Evolutionary conservation across 2,329 filamentous ascomycete species (phyloP), one percentile per base, ranked within the genome.

Genomic region (Emmonsiellopsis sp.): DNA sequence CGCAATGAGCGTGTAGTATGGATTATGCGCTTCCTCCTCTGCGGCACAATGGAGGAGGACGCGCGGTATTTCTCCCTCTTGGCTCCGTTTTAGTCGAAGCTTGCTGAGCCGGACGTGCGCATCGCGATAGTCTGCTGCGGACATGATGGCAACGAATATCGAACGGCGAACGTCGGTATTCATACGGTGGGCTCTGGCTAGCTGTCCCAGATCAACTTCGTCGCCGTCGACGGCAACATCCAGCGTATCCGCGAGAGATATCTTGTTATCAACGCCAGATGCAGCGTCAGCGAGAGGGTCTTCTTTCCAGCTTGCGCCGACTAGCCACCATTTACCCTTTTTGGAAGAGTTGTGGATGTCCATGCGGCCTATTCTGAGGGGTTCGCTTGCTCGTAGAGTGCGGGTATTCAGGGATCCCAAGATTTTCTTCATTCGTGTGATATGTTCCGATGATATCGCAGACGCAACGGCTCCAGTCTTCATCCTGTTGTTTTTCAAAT

Each of bases 281-380:
- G 21, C 5, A 21, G 37, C 53, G 43, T 58, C 44, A 36, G 54
- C 49, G 39, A 17, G 51, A 39, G 51, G 47, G 52, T 72, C 66
- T 53, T 73, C 70, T 42, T 74, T 76, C 82, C 92, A 96, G 68
- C 90, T 95, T n/a, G 93, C 92, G 50, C 93, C 93, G 5, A 97
- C 88, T 17, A 97, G 81, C 93, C 93, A 98, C 93, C 93, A 98
- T 73, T 95, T 96, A 0, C 93, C 93, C 65, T 85, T 87, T 65
- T 87, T 92, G 42, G 92, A 87, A 0, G 86, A 85, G 57, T 91
- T 82, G 57, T 83, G 83, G 50, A 98, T 88, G 63, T 98, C 93
- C 39, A 80, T 77, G 3, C 96, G 77, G 9, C 87, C 84, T 54
- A 96, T 84, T 7, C 88, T 83, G 55, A 98, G 77, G 3, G 93